Base-by-base conservation (phyloP, 2,329 filamentous ascomycete genomes). In the Scortechinia acanthostroma region DNA sequence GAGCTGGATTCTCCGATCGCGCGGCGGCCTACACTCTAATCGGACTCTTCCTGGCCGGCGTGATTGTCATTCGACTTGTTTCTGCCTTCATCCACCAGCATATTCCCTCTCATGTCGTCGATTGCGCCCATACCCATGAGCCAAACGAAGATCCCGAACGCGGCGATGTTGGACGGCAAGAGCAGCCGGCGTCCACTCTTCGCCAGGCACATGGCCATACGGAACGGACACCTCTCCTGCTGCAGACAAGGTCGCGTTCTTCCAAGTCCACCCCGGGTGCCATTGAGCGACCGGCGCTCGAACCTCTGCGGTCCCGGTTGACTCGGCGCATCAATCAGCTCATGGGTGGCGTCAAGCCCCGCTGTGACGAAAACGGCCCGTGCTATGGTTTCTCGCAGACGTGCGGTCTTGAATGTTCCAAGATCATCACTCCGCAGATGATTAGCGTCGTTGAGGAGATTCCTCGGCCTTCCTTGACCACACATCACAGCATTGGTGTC, bases 321-420 rank as follows among this genome's bases (percentile, higher is more conserved):
- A 56, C 60, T 2, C 59, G 60, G 19, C 64, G 60, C 21, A 59
- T 81, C 19, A 70, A 66, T 4, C 64, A 69, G 33, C 58, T 81
- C 4, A 65, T 80, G 6, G 64, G 63, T 6, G 65, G 66, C 3
- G 64, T 65, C 21, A 74, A 74, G 48, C 56, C 68, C 1, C 56
- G 63, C 3, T 83, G 79, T 51, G 74, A 80, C 49, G 70, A 76
- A 45, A 62, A 71, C 44, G 78, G 76, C 0, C 74, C 76, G 16
- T 84, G 80, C 50, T 77, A 75, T 51, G 80, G 80, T 0, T 75
- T 76, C 51, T 77, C 76, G 2, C 75, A 82, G 51, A 70, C 76
- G 1, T 83, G 79, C 53, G 77, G 78, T 1, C 65, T 67, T 20
- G 76, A 82, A 48, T 83, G 79, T 57, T 75, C 77, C 52, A 78